These are phyloP conservation scores for Geranium rotundifolium DNA, from an alignment of 345 rosid species.

Conservation along the genomic window DNA sequence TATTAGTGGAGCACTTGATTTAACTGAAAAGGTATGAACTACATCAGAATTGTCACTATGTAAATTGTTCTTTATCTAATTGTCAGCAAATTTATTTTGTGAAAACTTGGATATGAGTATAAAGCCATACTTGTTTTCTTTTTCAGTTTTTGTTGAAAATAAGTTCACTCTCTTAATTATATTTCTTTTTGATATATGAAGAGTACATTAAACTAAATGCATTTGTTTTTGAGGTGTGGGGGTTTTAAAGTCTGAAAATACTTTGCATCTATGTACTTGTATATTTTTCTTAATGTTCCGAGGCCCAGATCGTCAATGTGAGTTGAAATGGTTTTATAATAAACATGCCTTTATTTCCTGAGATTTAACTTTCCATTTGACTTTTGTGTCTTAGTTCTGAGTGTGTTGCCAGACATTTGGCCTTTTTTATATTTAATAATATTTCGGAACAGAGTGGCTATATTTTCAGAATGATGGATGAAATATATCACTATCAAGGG, in stretches of 20 bases:
- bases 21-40: slow-evolving; percentile 65
- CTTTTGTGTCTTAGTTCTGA: no score
- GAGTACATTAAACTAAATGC: not conserved
- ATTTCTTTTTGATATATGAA: not conserved
- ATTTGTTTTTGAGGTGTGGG: not conserved
- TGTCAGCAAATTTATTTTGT: no score
- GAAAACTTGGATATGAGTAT: not conserved
- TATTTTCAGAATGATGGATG: no score
- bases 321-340: no score
- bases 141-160: not conserved
- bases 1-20: slow-evolving; percentile 81
- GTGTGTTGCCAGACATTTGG: no score
- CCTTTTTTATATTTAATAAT: no score
- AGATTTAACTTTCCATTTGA: no score
- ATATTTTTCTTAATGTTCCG: not conserved
- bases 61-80: not conserved
- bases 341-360: no score
- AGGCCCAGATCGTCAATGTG: no score
- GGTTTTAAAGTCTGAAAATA: not conserved
- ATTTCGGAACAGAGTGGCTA: no score
- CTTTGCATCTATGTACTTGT: not conserved
- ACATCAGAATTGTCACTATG: not conserved
- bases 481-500: no score
- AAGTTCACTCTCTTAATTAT: not conserved
- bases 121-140: not conserved